A percentile compares a stretch with the other conserved stretches of the same genome.
These are phyloP conservation scores for Citrus medica DNA, from an alignment of 345 rosid species.

Conservation along the genomic window DNA sequence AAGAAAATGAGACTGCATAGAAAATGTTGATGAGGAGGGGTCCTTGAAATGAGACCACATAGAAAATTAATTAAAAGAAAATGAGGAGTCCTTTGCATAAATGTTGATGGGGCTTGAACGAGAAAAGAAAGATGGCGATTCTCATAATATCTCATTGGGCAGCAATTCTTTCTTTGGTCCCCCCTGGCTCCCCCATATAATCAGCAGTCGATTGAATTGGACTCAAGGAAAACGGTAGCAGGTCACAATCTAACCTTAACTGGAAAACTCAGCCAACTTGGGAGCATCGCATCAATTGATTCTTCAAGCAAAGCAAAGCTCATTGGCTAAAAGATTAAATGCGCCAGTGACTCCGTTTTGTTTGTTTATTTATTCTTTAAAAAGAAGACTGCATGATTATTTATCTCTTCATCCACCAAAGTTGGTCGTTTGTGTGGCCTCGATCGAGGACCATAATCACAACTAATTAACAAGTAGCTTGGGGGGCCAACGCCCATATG, in stretches of 20 bases:
- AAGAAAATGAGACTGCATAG: too few relatives aligned
- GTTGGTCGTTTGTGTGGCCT: neutral
- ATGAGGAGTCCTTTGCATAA: neutral
- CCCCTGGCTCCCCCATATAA: neutral
- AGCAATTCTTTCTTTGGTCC: neutral
- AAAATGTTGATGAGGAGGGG: neutral
- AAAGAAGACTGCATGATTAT: neutral
- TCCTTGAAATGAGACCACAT: too few relatives aligned
- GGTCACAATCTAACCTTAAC: neutral
- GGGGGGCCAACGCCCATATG: neutral
- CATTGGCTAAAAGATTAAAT: neutral
- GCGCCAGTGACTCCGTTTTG: neutral
- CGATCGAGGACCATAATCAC: neutral
- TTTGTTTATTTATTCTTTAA: neutral
- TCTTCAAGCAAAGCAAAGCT: conserved; percentile 1
- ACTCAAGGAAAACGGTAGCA: neutral
- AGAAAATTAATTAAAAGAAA: neutral
- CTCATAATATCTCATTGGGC: neutral
- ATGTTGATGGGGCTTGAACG: neutral
- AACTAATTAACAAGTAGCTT: neutral
- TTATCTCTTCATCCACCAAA: neutral
- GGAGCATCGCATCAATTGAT: neutral
- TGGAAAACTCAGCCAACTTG: neutral
- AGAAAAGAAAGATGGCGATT: neutral
- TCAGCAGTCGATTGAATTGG: neutral